Percentiles rank a stretch among this genome's conserved stretches.
Conservation (phyloP, 768 basidiomycete genomes). For the Cantharellus anzutake region DNA sequence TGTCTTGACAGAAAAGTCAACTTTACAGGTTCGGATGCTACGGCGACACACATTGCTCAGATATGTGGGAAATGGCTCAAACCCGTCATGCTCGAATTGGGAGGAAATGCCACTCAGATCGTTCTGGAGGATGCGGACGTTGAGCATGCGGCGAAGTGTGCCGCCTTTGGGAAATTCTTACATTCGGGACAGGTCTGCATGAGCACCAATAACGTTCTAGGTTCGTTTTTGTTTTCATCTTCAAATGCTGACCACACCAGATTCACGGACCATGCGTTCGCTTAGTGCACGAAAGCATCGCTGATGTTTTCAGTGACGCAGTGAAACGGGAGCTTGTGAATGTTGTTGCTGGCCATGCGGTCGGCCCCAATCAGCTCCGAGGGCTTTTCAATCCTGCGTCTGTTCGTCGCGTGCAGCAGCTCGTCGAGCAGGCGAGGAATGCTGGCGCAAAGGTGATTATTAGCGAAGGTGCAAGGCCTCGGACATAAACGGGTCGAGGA, state of each 20-base stretch:
- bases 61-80: slow-evolving; percentile 20
- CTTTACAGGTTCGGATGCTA: slow-evolving; percentile 17
- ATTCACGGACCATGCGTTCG: slow-evolving; percentile 46
- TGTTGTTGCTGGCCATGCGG: background rate
- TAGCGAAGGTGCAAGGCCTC: background rate
- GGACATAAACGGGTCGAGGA: background rate
- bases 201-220: background rate
- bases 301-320: slow-evolving; percentile 7
- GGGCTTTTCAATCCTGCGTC: slow-evolving; percentile 9
- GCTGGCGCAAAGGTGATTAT: slow-evolving; percentile 4
- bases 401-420: slow-evolving; percentile 6
- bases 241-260: slow-evolving; percentile 15
- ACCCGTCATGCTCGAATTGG: slow-evolving; percentile 10
- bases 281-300: slow-evolving; percentile 12
- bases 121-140: slow-evolving; percentile 1
- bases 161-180: background rate
- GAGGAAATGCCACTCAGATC: background rate
- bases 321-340: slow-evolving; percentile 1
- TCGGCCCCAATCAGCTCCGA: slow-evolving; percentile 4
- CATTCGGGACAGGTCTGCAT: slow-evolving; percentile 1
- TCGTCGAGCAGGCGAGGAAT: slow-evolving; percentile 8
- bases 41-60: slow-evolving; percentile 17
- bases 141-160: background rate
- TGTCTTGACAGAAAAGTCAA: slow-evolving; percentile 11
- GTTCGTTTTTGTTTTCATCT: slow-evolving; percentile 4